A percentile compares a stretch with the other conserved stretches of the same genome.
These are phyloP conservation scores for Sicyos edulis DNA, from an alignment of 306 rosid genomes.

Conservation along the genomic window DNA sequence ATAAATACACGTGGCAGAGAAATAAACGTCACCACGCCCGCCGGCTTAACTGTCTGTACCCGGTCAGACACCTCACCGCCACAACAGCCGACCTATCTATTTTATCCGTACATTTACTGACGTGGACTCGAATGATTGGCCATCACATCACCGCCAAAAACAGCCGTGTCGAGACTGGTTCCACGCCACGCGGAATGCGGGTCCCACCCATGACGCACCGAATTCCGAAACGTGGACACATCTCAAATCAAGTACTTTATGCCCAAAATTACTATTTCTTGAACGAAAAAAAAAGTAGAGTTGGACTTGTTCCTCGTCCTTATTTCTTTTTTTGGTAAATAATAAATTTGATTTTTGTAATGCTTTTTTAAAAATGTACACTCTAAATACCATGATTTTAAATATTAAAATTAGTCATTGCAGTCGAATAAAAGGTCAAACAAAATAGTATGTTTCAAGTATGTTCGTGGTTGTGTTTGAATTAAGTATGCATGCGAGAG, in stretches of 20 bases:
- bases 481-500: too few species aligned
- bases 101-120: not conserved
- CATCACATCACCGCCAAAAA: not conserved
- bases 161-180: not conserved
- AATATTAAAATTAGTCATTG: too few species aligned
- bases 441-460: too few species aligned
- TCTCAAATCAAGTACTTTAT: not conserved
- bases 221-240: not conserved
- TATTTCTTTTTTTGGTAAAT: too few species aligned
- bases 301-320: too few species aligned
- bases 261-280: not conserved
- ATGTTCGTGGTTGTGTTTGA: too few species aligned
- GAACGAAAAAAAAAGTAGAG: not conserved
- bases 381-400: too few species aligned
- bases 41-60: constrained; percentile 26
- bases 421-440: too few species aligned
- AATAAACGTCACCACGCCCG: not conserved
- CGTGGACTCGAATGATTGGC: not conserved
- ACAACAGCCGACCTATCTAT: not conserved
- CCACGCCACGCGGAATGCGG: not conserved
- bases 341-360: too few species aligned
- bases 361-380: too few species aligned
- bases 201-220: not conserved
- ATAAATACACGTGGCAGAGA: not conserved
- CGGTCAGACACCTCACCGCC: constrained; percentile 21